These are phyloP conservation scores for Mortierella sp. DNA, from an alignment of 371 early-diverging fungal genomes.

Conservation along the genomic window DNA sequence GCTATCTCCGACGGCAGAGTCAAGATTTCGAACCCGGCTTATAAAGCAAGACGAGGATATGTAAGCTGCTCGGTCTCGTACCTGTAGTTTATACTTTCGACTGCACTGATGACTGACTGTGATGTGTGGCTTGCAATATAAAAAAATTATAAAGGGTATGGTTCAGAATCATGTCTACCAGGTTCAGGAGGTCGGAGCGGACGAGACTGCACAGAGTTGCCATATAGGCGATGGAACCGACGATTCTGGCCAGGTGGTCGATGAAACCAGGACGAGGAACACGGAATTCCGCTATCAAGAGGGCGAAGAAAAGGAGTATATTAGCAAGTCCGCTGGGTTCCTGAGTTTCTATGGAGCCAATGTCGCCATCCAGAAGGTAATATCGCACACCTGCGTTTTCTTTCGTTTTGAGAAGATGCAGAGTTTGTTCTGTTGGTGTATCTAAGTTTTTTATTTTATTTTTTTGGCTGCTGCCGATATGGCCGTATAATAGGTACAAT, in stretches of 20 bases:
- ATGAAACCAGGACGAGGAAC: neutral
- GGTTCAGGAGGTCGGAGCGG: slow-evolving; percentile 5
- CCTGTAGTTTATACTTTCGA: no score
- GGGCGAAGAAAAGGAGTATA: slow-evolving; percentile 28
- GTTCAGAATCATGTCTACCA: slow-evolving; percentile 39
- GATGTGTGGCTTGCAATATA: no score
- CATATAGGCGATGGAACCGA: no score
- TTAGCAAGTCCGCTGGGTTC: slow-evolving; percentile 13
- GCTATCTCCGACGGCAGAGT: slow-evolving; percentile 45
- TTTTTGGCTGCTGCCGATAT: no score
- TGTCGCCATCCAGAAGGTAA: slow-evolving; percentile 44
- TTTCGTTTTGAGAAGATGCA: no score
- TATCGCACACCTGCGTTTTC: neutral
- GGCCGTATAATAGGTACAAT: slow-evolving; percentile 51
- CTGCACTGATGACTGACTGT: no score
- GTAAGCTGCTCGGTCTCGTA: slow-evolving; percentile 32
- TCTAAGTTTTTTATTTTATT: slow-evolving; percentile 1
- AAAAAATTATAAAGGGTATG: slow-evolving; percentile 31
- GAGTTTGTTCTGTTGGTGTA: no score
- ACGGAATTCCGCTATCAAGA: slow-evolving; percentile 9
- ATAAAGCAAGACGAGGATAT: slow-evolving; percentile 36
- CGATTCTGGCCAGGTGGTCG: slow-evolving; percentile 1
- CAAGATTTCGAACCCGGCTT: slow-evolving; percentile 32
- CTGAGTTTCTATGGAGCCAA: slow-evolving; percentile 24
- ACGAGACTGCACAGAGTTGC: no score